These are phyloP conservation scores for Canavalia ensiformis DNA, from an alignment of 306 rosid genomes.

Conservation along the genomic window DNA sequence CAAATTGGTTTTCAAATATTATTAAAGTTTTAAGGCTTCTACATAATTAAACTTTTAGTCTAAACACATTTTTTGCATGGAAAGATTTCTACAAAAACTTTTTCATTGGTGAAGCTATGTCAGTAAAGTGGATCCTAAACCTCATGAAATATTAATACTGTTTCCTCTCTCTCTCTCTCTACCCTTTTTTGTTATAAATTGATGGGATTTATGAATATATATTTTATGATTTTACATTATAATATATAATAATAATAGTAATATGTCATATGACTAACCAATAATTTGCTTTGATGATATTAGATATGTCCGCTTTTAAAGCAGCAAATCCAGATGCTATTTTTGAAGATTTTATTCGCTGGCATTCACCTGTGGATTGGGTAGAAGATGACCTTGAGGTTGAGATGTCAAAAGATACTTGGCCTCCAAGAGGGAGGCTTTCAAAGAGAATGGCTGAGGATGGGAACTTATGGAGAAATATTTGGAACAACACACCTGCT, in stretches of 20 bases:
- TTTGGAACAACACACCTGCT: constrained; percentile 71
- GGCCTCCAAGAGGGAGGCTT: constrained; percentile 79
- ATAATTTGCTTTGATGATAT: constrained; percentile 46
- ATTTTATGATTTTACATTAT: neutral
- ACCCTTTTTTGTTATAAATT: neutral
- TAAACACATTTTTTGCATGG: neutral
- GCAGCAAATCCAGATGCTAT: constrained; percentile 87
- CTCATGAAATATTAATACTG: neutral
- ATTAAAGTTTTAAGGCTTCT: neutral
- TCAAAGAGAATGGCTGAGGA: constrained; percentile 85
- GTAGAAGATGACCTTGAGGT: constrained; percentile 49
- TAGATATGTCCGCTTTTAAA: constrained; percentile 91
- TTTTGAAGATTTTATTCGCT: constrained; percentile 86
- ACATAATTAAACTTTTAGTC: neutral
- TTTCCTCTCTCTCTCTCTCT: neutral
- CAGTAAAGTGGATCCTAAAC: neutral
- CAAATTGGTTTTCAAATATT: constrained; percentile 1
- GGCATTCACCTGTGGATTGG: constrained; percentile 95
- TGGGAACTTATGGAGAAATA: constrained; percentile 76
- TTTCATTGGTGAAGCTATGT: constrained; percentile 8
- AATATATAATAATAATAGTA: neutral
- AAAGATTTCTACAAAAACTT: neutral
- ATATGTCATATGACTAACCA: constrained; percentile 27
- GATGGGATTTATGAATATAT: neutral
- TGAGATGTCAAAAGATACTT: constrained; percentile 52